A percentile compares a stretch with the other conserved stretches of the same genome.
phyloP scores from a whole-genome alignment of 768 basidiomycete genomes.

The Lentinula boryana region DNA sequence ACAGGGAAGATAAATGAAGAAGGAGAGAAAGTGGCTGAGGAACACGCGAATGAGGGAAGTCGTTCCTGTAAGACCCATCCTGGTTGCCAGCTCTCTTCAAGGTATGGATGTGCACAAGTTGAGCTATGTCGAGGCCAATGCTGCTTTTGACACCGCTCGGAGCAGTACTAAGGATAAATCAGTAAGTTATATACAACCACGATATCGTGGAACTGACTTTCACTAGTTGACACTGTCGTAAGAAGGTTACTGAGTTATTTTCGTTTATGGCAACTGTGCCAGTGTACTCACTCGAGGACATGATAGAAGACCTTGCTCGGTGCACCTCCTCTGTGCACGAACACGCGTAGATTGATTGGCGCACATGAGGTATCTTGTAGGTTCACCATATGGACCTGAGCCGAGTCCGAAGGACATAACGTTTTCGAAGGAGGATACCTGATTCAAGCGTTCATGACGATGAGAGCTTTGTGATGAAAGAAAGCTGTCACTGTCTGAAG shows the following conservation, averaged over 20 bases:
- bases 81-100: conserved; percentile 22
- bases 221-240: conserved; percentile 22
- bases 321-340: conserved; percentile 4
- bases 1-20: conserved; percentile 23
- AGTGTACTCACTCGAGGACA: conserved; percentile 17
- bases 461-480: neutral
- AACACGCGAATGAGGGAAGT: conserved; percentile 16
- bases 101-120: conserved; percentile 20
- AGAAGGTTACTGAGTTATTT: conserved; percentile 3
- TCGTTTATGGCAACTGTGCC: neutral
- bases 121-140: conserved; percentile 25
- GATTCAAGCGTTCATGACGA: neutral
- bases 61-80: conserved; percentile 22
- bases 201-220: conserved; percentile 10
- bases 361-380: conserved; percentile 19
- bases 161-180: conserved; percentile 22
- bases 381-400: conserved; percentile 17
- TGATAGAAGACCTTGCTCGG: conserved; percentile 13
- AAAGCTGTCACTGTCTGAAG: neutral
- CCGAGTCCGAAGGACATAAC: conserved; percentile 21
- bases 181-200: neutral
- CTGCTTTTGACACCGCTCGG: conserved; percentile 22
- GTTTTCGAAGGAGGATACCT: conserved; percentile 12
- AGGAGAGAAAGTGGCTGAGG: conserved; percentile 7
- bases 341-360: conserved; percentile 14